Percentiles rank a stretch among this genome's conserved stretches.
Evolutionary conservation across 441 rosid genomes (phyloP).

Genomic region (Daphne laureola): DNA sequence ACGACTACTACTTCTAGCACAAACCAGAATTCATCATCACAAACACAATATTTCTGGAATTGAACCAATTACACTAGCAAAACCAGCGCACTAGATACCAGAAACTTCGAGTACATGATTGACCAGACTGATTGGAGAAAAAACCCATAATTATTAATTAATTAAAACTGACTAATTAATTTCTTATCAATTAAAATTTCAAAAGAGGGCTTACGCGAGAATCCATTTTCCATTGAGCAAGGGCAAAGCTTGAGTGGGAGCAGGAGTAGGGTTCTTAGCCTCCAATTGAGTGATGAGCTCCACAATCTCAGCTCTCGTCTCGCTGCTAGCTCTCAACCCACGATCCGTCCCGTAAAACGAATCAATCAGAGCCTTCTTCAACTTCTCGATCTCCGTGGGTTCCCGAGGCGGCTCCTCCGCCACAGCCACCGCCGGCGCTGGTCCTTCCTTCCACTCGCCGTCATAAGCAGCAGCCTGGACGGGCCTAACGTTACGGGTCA

Average conservation of each 20-base stretch:
- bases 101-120: no score
- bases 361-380: slow-evolving; percentile 63
- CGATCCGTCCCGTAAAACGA: slow-evolving; percentile 78
- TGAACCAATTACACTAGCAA: no score
- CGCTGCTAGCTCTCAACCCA: slow-evolving; percentile 65
- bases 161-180: no score
- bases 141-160: no score
- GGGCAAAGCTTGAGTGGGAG: slow-evolving; percentile 73
- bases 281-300: slow-evolving; percentile 91
- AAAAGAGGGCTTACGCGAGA: slow-evolving; percentile 56
- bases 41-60: no score
- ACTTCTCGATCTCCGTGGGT: slow-evolving; percentile 37
- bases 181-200: neutral
- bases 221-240: slow-evolving; percentile 93
- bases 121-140: no score
- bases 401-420: slow-evolving; percentile 31
- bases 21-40: no score
- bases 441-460: slow-evolving; percentile 32
- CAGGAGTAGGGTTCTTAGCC: slow-evolving; percentile 78
- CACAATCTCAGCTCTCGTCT: slow-evolving; percentile 81
- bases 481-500: slow-evolving; percentile 13
- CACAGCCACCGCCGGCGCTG: slow-evolving; percentile 29
- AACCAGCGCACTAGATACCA: no score
- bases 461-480: slow-evolving; percentile 27
- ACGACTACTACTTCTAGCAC: no score